Base-by-base conservation (phyloP, 1,139 yeast species). In the Candida freyschussii region DNA sequence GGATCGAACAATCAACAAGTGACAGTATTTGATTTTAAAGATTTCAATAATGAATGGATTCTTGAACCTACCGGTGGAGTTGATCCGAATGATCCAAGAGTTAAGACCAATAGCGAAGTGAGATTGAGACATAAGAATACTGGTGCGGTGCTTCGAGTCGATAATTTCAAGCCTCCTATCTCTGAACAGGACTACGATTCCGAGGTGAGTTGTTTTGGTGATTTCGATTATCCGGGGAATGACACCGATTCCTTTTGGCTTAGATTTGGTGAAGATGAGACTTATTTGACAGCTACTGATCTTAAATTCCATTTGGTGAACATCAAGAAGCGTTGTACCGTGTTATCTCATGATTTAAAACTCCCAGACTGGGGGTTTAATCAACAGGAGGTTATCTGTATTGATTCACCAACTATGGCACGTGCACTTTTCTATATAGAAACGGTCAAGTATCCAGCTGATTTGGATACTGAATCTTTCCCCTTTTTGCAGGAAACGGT, bases 101-200 rank as follows among this genome's bases (percentile, higher is more conserved):
- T 82, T 15, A 61, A 60, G 33, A 67, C 72, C 43, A 75, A 75
- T 7, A 73, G 67, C 29, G 58, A 59, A 7, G 59, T 84, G n/a
- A 63, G 76, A 37, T 55, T 86, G 13, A 75, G 70, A 55, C 95
- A 86, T 49, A 67, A 67, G 33, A 45, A 48, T 3, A 78, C 95
- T 0, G 74, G 78, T 6, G 69, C 70, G 35, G 71, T 75, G 29
- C 60, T 86, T 22, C 73, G 75, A 33, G 78, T 79, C 6, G 41
- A 61, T 8, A 71, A 75, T 26, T 60, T 66, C 3, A 68, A 79
- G 38, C 91, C 95, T 0, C 94, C 94, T 6, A 67, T 83, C 17
- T 72, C 87, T 3, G 93, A 83, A 45, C 84, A 80, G 50, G 95
- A 85, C 25, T 83, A 84, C 52, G 77, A 85, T 45, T 70, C 64